These are phyloP conservation scores for Stephanodiscus triporus DNA, from an alignment of 108 stramenopile genomes.

Conservation along the genomic window DNA sequence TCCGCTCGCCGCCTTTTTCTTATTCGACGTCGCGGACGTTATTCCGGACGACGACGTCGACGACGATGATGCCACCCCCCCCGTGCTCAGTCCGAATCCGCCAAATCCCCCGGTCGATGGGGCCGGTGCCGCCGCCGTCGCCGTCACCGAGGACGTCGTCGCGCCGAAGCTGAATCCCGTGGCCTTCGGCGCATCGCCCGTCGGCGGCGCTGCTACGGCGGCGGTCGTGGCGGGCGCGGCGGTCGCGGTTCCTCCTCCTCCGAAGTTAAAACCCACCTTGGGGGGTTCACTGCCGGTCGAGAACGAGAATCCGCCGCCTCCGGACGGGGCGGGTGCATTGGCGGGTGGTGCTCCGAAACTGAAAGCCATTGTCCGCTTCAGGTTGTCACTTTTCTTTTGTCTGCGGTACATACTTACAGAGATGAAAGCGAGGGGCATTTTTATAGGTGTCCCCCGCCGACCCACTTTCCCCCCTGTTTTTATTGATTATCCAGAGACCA, in stretches of 20 bases:
- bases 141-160: constrained; percentile 18
- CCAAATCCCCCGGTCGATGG: constrained; percentile 6
- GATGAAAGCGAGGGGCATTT: too few relatives aligned
- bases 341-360: constrained; percentile 3
- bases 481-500: too few relatives aligned
- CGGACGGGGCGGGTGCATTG: not conserved
- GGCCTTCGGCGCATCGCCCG: constrained; percentile 28
- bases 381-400: too few relatives aligned
- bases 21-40: not conserved
- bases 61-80: not conserved
- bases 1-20: not conserved
- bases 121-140: constrained; percentile 17
- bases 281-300: too few relatives aligned
- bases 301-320: not conserved
- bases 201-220: constrained; percentile 7
- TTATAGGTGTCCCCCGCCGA: too few relatives aligned
- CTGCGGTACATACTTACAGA: too few relatives aligned
- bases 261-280: constrained; percentile 18
- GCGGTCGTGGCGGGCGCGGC: constrained; percentile 1
- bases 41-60: not conserved
- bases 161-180: constrained; percentile 32
- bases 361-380: not conserved
- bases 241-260: constrained; percentile 9
- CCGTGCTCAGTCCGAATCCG: not conserved
- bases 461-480: too few relatives aligned